Evolutionary conservation across 2,329 filamentous ascomycete genomes (phyloP).

Genomic region (Sclerotiophoma versabilis): DNA sequence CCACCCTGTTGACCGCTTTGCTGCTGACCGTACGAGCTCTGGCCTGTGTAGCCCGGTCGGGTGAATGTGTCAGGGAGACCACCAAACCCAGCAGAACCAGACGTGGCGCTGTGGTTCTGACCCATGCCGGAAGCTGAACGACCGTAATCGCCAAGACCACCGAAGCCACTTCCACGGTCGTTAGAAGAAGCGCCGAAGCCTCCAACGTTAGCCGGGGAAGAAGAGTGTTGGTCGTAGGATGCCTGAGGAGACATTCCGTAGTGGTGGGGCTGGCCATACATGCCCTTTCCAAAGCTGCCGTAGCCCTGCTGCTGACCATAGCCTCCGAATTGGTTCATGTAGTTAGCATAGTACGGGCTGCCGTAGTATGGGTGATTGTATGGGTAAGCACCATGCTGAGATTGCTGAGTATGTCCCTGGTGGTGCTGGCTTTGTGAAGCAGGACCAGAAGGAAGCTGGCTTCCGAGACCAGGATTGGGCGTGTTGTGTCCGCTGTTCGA

Average conservation of each 20-base stretch:
- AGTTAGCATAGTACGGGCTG: conserved; percentile 68
- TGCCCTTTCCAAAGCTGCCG: conserved; percentile 62
- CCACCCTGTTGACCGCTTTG: conserved; percentile 57
- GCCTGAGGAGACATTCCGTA: conserved; percentile 64
- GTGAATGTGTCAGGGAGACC: conserved; percentile 67
- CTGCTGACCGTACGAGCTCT: conserved; percentile 58
- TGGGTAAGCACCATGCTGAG: conserved; percentile 49
- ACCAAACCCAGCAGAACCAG: conserved; percentile 58
- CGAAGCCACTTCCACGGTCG: conserved; percentile 55
- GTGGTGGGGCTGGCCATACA: conserved; percentile 69
- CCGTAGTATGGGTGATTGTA: conserved; percentile 68
- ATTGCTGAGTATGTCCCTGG: conserved; percentile 55
- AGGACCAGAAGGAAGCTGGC: conserved; percentile 58
- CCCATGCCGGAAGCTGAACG: conserved; percentile 66
- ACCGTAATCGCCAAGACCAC: conserved; percentile 66
- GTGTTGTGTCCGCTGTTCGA: conserved; percentile 91
- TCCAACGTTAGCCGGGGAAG: conserved; percentile 67
- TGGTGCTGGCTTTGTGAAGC: conserved; percentile 54
- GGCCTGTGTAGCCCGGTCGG: conserved; percentile 63
- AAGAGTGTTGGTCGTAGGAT: conserved; percentile 68
- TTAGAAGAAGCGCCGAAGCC: conserved; percentile 58
- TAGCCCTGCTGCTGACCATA: conserved; percentile 58
- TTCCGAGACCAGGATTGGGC: conserved; percentile 76
- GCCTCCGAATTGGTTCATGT: conserved; percentile 69
- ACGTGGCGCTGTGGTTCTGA: conserved; percentile 59